These are phyloP conservation scores for Pythium vanterpoolii DNA, from an alignment of 352 stramenopile genomes.

Conservation along the genomic window DNA sequence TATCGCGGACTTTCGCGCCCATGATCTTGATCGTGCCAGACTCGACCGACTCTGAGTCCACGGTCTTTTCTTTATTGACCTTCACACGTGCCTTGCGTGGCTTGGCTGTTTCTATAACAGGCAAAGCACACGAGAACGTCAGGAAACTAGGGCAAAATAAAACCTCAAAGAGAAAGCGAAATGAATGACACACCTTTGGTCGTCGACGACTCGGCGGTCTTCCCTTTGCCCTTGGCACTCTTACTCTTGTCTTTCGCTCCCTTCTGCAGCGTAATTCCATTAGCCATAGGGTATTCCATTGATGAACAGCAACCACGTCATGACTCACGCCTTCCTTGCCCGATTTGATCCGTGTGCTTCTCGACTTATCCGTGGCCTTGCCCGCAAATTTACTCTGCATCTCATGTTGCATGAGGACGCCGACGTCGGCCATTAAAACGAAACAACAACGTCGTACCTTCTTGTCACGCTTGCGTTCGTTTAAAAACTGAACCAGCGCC, in stretches of 20 bases:
- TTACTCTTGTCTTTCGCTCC: constrained; percentile 17
- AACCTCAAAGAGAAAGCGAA: neutral
- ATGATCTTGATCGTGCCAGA: constrained; percentile 59
- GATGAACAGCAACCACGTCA: too few species aligned
- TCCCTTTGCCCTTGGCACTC: constrained; percentile 15
- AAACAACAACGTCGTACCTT: neutral
- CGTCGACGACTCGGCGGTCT: neutral
- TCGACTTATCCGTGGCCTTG: constrained; percentile 14
- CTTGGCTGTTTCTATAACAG: constrained; percentile 35
- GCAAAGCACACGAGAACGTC: neutral
- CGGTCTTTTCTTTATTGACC: constrained; percentile 32
- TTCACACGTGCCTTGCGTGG: constrained; percentile 36
- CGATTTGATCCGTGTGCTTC: constrained; percentile 8
- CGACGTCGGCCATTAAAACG: neutral
- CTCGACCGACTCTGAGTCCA: constrained; percentile 20
- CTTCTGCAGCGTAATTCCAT: neutral
- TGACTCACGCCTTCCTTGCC: constrained; percentile 20
- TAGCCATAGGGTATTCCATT: neutral
- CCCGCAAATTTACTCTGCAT: constrained; percentile 18
- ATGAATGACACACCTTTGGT: constrained; percentile 13
- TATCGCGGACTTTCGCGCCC: constrained; percentile 17
- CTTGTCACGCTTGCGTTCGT: constrained; percentile 78
- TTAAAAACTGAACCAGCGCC: constrained; percentile 80
- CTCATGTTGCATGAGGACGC: neutral
- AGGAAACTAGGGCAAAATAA: neutral